These are phyloP conservation scores for Kockiozyma suomiensis DNA, from an alignment of 805 yeast genomes.

Conservation along the genomic window DNA sequence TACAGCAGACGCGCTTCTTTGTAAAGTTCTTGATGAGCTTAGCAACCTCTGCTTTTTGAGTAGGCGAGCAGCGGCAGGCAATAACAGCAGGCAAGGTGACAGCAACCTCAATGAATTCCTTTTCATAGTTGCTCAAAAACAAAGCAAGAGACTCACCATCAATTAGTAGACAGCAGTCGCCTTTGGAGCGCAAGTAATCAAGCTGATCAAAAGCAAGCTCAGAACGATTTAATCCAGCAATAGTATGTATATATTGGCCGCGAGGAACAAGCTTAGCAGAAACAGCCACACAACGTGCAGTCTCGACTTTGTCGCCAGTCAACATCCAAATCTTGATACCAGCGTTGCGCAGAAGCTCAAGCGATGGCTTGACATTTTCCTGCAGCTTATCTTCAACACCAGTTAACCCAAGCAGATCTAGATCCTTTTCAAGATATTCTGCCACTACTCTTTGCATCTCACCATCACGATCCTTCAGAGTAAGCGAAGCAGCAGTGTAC, in stretches of 20 bases:
- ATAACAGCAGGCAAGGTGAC: constrained; percentile 88
- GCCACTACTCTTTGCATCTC: constrained; percentile 68
- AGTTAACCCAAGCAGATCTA: constrained; percentile 87
- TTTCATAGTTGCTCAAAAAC: constrained; percentile 61
- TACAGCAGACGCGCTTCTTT: constrained; percentile 90
- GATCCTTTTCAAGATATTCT: constrained; percentile 73
- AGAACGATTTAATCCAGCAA: constrained; percentile 62
- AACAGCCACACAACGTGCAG: constrained; percentile 97
- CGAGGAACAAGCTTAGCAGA: constrained; percentile 89
- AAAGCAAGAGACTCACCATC: constrained; percentile 90
- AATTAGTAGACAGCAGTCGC: constrained; percentile 74
- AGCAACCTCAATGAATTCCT: constrained; percentile 77
- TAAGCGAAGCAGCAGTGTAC: constrained; percentile 71
- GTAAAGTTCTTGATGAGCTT: constrained; percentile 73
- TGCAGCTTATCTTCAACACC: constrained; percentile 98
- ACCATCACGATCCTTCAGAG: constrained; percentile 79
- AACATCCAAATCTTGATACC: constrained; percentile 99
- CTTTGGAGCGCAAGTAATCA: constrained; percentile 67
- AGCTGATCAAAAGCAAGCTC: constrained; percentile 74
- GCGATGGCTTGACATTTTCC: constrained; percentile 84
- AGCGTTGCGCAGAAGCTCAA: constrained; percentile 91
- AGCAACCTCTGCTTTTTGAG: constrained; percentile 97
- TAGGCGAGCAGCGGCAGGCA: constrained; percentile 98
- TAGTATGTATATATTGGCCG: constrained; percentile 89
- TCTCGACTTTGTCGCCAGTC: constrained; percentile 98